A percentile compares a stretch with the other conserved stretches of the same genome.
Conservation (phyloP, 805 yeast species). For the Dipodascus albidus region DNA sequence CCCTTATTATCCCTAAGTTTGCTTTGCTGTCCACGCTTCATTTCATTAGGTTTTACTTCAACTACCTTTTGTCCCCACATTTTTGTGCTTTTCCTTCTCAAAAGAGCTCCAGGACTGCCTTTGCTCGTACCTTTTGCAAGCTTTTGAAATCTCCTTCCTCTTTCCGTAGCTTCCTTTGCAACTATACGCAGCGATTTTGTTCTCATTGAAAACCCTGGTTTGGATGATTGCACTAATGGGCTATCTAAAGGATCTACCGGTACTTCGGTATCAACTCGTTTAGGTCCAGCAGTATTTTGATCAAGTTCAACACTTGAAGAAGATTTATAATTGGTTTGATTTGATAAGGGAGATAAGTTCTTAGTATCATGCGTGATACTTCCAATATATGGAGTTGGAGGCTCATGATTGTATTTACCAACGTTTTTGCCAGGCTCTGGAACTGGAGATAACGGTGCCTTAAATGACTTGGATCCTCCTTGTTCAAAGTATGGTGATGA, state of each 20-base stretch:
- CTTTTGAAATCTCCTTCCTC: conserved; percentile 32
- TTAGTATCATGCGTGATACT: background rate
- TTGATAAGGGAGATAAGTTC: conserved; percentile 4
- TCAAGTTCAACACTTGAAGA: background rate
- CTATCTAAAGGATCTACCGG: conserved; percentile 3
- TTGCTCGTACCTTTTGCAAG: conserved; percentile 6
- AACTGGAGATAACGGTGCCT: conserved; percentile 6
- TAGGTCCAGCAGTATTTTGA: background rate
- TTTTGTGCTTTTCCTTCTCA: conserved; percentile 77
- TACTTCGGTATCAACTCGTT: conserved; percentile 1
- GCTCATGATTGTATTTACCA: background rate
- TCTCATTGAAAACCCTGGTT: conserved; percentile 34
- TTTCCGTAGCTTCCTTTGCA: conserved; percentile 78
- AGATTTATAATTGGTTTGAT: conserved; percentile 1
- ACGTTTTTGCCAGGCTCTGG: conserved; percentile 1
- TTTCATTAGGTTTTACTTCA: conserved; percentile 71
- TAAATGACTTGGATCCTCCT: background rate
- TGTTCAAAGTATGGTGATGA: conserved; percentile 2
- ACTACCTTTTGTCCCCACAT: conserved; percentile 95
- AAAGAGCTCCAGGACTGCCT: conserved; percentile 20
- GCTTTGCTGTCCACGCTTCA: conserved; percentile 52
- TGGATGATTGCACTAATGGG: background rate
- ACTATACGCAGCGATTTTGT: conserved; percentile 89
- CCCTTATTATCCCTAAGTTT: conserved; percentile 56
- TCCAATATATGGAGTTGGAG: background rate